Base-by-base conservation (phyloP, 495 filamentous ascomycete species). In the Aspergillus affinis region DNA sequence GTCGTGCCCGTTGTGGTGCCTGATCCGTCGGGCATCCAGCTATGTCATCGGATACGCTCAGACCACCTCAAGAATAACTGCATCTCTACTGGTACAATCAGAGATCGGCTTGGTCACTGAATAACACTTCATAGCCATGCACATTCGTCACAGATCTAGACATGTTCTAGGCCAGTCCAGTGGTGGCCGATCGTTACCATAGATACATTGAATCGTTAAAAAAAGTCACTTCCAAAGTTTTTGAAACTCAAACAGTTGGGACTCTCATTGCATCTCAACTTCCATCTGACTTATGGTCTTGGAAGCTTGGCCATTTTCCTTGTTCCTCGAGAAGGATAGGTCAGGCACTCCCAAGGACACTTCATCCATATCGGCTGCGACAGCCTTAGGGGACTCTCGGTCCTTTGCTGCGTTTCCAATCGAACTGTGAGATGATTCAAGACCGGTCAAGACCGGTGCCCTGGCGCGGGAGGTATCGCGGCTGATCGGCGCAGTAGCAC, bases 191-290 rank as follows among this genome's bases (percentile, higher is more conserved):
- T 49, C 44, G 26, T 49, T 49, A 21, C 32, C 49, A 50, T 48
- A 51, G 29, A n/a, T 49, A 46, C 47, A 62, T 41, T 12, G 21
- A 8, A 46, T 50, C 51, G 49, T 54, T n/a, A 55, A 45, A n/a
- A n/a, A n/a, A n/a, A 29, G 45, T 48, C 53, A 6, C 26, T 23
- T 10, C n/a, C 15, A 18, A 21, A 54, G 19, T 49, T 18, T 19
- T 29, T 23, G n/a, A 30, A 44, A 27, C 32, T 30, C 10, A 4
- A 23, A 23, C 5, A 27, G 17, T 44, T 36, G 15, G 15, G 13
- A 48, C 30, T 32, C 20, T 77, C 58, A 81, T 59, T 80, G 75
- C 78, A 81, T 77, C 61, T 83, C 80, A 41, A 82, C 72, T 52
- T 78, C 78, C 72, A 83, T 66, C 57, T 73, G 69, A 48, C 66